These are phyloP conservation scores for Corymbia citriodora DNA, from an alignment of 441 rosid species.

Conservation along the genomic window DNA sequence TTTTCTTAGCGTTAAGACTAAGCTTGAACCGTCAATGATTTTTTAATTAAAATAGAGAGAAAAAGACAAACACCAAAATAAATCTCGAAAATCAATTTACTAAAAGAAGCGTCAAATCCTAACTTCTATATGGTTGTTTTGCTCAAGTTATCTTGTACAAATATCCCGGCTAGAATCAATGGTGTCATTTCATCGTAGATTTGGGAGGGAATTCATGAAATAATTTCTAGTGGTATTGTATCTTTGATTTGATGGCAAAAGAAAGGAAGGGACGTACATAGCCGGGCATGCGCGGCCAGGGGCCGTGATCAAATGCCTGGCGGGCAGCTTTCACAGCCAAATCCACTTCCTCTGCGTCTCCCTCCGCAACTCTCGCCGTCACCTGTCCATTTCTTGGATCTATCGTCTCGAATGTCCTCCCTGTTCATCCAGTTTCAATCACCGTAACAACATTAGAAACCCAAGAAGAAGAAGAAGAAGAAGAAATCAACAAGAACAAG, in stretches of 20 bases:
- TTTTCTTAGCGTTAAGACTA: background rate
- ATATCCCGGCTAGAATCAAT: background rate
- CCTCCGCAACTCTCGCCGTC: slow-evolving; percentile 52
- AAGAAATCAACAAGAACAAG: background rate
- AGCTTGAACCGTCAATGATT: background rate
- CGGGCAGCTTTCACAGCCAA: slow-evolving; percentile 81
- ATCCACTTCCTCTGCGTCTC: slow-evolving; percentile 65
- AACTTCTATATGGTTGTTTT: background rate
- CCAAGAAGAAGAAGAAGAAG: background rate
- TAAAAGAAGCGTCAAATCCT: background rate
- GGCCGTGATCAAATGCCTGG: slow-evolving; percentile 71
- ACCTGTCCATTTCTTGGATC: slow-evolving; percentile 73
- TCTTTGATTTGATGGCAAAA: background rate
- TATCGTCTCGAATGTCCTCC: slow-evolving; percentile 57
- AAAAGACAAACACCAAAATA: background rate
- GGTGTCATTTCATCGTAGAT: background rate
- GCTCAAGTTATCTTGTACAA: background rate
- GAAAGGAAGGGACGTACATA: slow-evolving; percentile 25
- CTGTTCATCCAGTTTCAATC: slow-evolving; percentile 7
- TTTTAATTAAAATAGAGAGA: background rate
- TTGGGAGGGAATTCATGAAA: background rate
- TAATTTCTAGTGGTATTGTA: background rate
- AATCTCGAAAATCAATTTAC: background rate
- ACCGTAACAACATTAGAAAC: background rate
- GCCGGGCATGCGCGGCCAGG: slow-evolving; percentile 84